Percentiles rank a stretch among this genome's conserved stretches.
These are phyloP conservation scores for Tardiomyces blankii DNA, from an alignment of 1,139 yeast species.

Conservation along the genomic window DNA sequence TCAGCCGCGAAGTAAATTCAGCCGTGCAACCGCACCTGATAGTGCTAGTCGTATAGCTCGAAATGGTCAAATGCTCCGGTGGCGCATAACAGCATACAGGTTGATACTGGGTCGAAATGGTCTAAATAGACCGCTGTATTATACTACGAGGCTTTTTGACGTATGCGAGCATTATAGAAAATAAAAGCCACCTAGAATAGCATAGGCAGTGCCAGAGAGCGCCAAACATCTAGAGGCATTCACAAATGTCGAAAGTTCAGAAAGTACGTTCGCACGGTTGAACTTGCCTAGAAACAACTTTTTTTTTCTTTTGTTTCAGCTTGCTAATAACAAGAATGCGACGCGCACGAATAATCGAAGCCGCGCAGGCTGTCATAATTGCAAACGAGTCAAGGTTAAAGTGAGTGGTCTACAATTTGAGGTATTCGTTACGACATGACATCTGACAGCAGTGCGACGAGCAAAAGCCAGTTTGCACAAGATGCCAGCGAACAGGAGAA, in stretches of 20 bases:
- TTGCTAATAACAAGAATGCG: background rate
- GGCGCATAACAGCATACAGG: too few relatives aligned
- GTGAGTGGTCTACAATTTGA: conserved; percentile 1
- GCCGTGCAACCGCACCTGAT: background rate
- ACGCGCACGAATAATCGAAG: too few relatives aligned
- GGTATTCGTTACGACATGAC: background rate
- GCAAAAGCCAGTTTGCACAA: conserved; percentile 48
- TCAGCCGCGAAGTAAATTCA: background rate
- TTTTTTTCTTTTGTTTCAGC: background rate
- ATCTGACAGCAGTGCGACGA: conserved; percentile 73
- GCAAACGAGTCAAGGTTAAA: conserved; percentile 17
- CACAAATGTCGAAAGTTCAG: background rate
- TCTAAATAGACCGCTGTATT: too few relatives aligned
- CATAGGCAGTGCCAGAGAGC: too few relatives aligned
- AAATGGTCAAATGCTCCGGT: too few relatives aligned
- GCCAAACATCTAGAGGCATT: too few relatives aligned
- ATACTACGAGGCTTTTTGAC: too few relatives aligned
- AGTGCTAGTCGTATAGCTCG: too few relatives aligned
- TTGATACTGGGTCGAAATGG: too few relatives aligned
- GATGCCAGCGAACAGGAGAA: conserved; percentile 40
- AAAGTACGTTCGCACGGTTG: background rate
- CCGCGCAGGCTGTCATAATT: conserved; percentile 1
- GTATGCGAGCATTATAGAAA: too few relatives aligned
- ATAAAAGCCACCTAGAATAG: too few relatives aligned
- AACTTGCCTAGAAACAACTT: too few relatives aligned